A percentile compares a stretch with the other conserved stretches of the same genome.
Conservation (phyloP, 2,329 filamentous ascomycete genomes). For the Nigrospora osmanthi region DNA sequence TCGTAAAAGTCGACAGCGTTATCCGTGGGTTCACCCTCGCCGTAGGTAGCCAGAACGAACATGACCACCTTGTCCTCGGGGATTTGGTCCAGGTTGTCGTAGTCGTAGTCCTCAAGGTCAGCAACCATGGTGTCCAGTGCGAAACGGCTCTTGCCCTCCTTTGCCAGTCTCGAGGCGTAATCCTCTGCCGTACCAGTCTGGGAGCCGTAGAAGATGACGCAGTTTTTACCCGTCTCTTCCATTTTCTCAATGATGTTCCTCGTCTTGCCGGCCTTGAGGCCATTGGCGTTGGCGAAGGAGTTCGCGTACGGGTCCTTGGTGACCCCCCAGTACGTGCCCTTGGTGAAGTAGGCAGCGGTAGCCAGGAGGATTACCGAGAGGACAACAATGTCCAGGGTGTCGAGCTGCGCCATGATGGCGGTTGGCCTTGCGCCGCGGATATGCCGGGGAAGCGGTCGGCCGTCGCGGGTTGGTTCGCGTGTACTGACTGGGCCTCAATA, state of each 20-base stretch:
- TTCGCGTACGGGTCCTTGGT: slow-evolving; percentile 82
- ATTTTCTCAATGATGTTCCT: slow-evolving; percentile 93
- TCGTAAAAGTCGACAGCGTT: slow-evolving; percentile 99
- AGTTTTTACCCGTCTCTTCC: slow-evolving; percentile 93
- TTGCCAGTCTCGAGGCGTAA: slow-evolving; percentile 90
- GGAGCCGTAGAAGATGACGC: slow-evolving; percentile 96
- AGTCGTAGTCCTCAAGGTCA: slow-evolving; percentile 96
- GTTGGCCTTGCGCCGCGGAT: not conserved
- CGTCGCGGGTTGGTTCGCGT: too few relatives aligned
- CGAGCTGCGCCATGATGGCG: slow-evolving; percentile 78
- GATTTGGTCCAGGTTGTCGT: slow-evolving; percentile 80
- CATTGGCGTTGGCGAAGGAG: slow-evolving; percentile 61
- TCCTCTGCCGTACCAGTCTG: slow-evolving; percentile 98
- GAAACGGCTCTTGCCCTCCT: slow-evolving; percentile 94
- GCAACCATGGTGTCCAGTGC: slow-evolving; percentile 97
- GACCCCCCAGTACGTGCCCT: slow-evolving; percentile 88
- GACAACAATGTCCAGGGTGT: slow-evolving; percentile 91
- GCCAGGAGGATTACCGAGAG: slow-evolving; percentile 77
- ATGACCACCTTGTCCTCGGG: slow-evolving; percentile 87
- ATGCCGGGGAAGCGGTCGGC: too few relatives aligned
- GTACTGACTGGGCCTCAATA: not conserved
- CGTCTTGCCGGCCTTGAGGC: slow-evolving; percentile 72
- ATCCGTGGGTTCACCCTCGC: slow-evolving; percentile 96
- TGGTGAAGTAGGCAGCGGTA: slow-evolving; percentile 93
- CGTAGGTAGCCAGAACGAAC: slow-evolving; percentile 95